Evolutionary conservation across 2,329 filamentous ascomycete genomes (phyloP), one percentile per base, ranked within the genome.

Genomic region (Chalaropsis ovoidea): DNA sequence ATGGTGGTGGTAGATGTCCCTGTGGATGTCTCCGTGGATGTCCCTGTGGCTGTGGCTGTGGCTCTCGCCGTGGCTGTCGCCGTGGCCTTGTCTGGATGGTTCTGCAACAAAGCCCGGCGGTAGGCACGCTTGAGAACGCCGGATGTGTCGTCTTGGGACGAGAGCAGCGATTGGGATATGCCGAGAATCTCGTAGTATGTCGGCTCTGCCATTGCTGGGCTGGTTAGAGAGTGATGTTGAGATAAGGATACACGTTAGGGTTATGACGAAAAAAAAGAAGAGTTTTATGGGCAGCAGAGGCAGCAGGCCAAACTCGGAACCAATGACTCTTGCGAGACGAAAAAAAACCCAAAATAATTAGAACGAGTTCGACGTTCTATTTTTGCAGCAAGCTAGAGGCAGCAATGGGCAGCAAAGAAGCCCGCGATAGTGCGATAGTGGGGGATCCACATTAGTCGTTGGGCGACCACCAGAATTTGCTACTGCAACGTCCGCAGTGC

Each of bases 151-250:
- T 74, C 70, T 64, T 77, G 72, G 67, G 76, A 73, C 70, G 78
- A 74, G 67, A 82, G 75, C 65, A 82, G 73, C 66, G 77, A 70
- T 19, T 77, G 77, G 13, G 81, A 80, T 68, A 87, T 76, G 67
- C 78, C 78, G 66, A 87, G 81, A 71, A 86, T 77, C 68, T 84
- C 77, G 73, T 87, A 87, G 73, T 85, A 79, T 47, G 81, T 84
- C 69, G 77, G 73, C 43, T 61, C 35, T 24, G n/a, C 35, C 41
- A 43, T 41, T 2, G n/a, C 5, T 41, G 45, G 19, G 31, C 60
- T 31, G 35, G 19, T 22, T 35, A n/a, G 27, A 15, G 52, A 10
- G 24, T 35, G 52, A 35, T 10, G 45, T 22, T 11, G 35, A 39
- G 43, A 47, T 47, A 19, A 47, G 43, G 13, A 35, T 58, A 11